phyloP scores from a whole-genome alignment of 345 rosid genomes.

The Pseudoturritis turrita region DNA sequence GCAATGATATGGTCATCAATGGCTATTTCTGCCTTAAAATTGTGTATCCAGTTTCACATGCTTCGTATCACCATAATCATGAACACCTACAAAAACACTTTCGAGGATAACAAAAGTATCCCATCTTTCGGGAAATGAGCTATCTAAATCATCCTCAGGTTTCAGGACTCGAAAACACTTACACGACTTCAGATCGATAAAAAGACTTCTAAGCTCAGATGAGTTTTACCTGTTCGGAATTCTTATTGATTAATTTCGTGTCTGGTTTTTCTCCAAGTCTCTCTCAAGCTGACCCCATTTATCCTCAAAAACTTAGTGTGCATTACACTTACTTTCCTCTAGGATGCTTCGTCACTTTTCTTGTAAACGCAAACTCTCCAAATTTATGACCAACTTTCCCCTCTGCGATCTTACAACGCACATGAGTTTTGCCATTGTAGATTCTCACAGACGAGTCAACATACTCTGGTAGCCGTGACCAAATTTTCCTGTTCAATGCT shows the following conservation, averaged over 20 bases:
- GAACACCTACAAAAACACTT: not conserved
- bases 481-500: constrained; percentile 41
- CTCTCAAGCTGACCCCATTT: not conserved
- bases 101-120: not conserved
- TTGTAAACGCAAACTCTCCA: constrained; percentile 43
- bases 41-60: not conserved
- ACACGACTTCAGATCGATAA: not conserved
- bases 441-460: constrained; percentile 36
- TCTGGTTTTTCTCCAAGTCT: not conserved
- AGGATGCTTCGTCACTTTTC: constrained; percentile 35
- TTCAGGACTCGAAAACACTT: not conserved
- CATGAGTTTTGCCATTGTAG: constrained; percentile 44
- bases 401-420: constrained; percentile 45
- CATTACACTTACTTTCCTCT: constrained; percentile 6
- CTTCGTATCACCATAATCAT: not conserved
- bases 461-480: constrained; percentile 49
- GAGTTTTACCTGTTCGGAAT: not conserved
- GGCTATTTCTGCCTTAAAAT: not conserved
- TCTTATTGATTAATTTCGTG: constrained; percentile 14
- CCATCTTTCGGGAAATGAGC: not conserved
- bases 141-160: not conserved
- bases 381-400: constrained; percentile 46
- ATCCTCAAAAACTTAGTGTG: not conserved
- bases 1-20: not conserved
- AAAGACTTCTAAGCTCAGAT: not conserved